phyloP scores from a whole-genome alignment of 495 filamentous ascomycete genomes.

The Penicillium alfredii region DNA sequence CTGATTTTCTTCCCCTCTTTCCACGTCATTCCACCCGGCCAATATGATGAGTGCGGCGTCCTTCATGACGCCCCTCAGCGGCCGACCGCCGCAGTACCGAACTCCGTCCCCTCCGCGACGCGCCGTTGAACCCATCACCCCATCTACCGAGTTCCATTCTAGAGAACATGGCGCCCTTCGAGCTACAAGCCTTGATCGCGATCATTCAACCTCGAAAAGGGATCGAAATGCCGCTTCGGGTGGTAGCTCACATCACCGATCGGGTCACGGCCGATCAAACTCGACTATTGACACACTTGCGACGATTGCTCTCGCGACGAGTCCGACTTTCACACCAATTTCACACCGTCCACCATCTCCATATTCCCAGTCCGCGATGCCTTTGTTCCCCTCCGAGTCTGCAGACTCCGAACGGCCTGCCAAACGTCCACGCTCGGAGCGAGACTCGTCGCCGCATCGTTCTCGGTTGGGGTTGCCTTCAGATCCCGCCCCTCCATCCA shows the following conservation, averaged over 20 bases:
- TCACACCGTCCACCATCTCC: constrained; percentile 32
- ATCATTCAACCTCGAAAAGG: constrained; percentile 20
- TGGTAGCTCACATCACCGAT: constrained; percentile 26
- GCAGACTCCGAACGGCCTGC: constrained; percentile 43
- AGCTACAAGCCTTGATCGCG: constrained; percentile 25
- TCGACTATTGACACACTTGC: constrained; percentile 51
- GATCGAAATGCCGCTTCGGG: constrained; percentile 15
- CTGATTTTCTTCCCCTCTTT: no score
- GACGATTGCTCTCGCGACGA: constrained; percentile 49
- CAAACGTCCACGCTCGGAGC: constrained; percentile 58
- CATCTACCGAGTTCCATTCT: constrained; percentile 31
- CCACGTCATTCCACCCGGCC: no score
- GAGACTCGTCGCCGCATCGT: constrained; percentile 44
- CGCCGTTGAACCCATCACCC: constrained; percentile 50
- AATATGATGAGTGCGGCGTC: constrained; percentile 44
- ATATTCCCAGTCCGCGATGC: constrained; percentile 19
- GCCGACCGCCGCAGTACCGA: constrained; percentile 45
- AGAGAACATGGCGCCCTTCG: constrained; percentile 27
- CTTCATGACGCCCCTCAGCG: constrained; percentile 35
- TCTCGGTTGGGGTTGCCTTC: constrained; percentile 32
- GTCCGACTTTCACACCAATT: constrained; percentile 38
- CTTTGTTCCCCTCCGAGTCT: constrained; percentile 30
- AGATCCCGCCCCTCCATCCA: constrained; percentile 36
- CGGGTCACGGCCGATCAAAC: constrained; percentile 42
- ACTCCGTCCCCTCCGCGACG: constrained; percentile 51